phyloP scores from a whole-genome alignment of 306 rosid species.

The Cucurbita argyrosperma region DNA sequence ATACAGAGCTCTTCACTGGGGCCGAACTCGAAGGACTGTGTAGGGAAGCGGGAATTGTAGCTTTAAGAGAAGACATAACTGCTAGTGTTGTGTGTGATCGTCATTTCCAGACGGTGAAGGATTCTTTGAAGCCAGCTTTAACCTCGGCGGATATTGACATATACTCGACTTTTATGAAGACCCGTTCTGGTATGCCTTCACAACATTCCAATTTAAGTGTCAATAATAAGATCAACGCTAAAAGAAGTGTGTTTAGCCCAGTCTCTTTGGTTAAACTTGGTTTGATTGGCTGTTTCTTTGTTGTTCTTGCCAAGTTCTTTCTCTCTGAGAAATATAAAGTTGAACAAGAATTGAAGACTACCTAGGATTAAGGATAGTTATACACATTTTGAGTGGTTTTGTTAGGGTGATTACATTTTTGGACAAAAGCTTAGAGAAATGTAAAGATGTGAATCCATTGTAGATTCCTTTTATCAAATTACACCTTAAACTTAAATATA shows the following conservation, averaged over 20 bases:
- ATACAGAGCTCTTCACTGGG: constrained; percentile 76
- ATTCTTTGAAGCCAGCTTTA: constrained; percentile 52
- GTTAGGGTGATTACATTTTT: not conserved
- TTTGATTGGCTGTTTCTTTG: constrained; percentile 15
- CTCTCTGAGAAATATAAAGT: constrained; percentile 10
- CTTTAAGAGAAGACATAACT: constrained; percentile 61
- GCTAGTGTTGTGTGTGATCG: constrained; percentile 40
- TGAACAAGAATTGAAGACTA: not conserved
- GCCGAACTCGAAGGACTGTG: constrained; percentile 82
- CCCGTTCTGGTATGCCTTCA: constrained; percentile 20
- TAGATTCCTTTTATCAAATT: not conserved
- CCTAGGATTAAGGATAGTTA: not conserved
- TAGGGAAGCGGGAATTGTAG: constrained; percentile 74
- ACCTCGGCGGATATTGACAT: constrained; percentile 34
- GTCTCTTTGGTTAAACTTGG: constrained; percentile 22
- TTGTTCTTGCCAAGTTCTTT: constrained; percentile 30
- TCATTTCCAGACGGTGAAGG: constrained; percentile 55
- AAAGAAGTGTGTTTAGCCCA: not conserved
- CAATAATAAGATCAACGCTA: not conserved
- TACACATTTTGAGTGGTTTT: not conserved
- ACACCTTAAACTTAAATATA: too few relatives aligned
- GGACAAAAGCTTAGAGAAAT: not conserved
- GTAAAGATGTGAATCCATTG: not conserved
- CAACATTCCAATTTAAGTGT: constrained; percentile 11
- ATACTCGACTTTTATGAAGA: constrained; percentile 43